These are phyloP conservation scores for Microcos paniculata DNA, from an alignment of 345 rosid genomes.

Conservation along the genomic window DNA sequence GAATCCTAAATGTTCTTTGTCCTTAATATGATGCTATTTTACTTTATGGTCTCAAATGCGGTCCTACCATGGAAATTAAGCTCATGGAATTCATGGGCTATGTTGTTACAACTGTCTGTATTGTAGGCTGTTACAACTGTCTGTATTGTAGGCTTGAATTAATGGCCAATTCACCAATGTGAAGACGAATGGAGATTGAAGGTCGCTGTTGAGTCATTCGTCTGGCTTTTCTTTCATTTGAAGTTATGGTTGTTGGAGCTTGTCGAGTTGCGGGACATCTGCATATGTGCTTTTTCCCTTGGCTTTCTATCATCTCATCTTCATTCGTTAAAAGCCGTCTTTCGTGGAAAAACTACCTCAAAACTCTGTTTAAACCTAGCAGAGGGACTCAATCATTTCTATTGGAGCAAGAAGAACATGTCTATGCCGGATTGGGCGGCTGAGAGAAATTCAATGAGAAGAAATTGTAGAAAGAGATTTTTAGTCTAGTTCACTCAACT, in stretches of 20 bases:
- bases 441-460: not conserved
- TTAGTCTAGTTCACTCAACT: not conserved
- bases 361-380: slow-evolving; percentile 14
- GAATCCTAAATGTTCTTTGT: slow-evolving; percentile 21
- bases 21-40: slow-evolving; percentile 6
- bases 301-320: slow-evolving; percentile 2
- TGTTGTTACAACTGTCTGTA: slow-evolving; percentile 14
- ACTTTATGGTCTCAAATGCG: slow-evolving; percentile 16
- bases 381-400: slow-evolving; percentile 17
- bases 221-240: slow-evolving; percentile 8
- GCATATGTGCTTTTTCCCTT: slow-evolving; percentile 16
- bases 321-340: slow-evolving; percentile 7
- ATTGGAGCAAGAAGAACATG: slow-evolving; percentile 18
- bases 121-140: slow-evolving; percentile 4
- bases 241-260: slow-evolving; percentile 11
- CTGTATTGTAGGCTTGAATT: not conserved
- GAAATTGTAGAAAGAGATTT: not conserved
- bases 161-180: slow-evolving; percentile 16
- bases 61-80: slow-evolving; percentile 37
- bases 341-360: slow-evolving; percentile 2
- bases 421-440: not conserved
- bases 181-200: slow-evolving; percentile 13
- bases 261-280: slow-evolving; percentile 23
- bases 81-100: slow-evolving; percentile 17
- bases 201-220: slow-evolving; percentile 19